Base-by-base conservation (phyloP, 2,329 filamentous ascomycete species). In the Calonectria hawksworthii region DNA sequence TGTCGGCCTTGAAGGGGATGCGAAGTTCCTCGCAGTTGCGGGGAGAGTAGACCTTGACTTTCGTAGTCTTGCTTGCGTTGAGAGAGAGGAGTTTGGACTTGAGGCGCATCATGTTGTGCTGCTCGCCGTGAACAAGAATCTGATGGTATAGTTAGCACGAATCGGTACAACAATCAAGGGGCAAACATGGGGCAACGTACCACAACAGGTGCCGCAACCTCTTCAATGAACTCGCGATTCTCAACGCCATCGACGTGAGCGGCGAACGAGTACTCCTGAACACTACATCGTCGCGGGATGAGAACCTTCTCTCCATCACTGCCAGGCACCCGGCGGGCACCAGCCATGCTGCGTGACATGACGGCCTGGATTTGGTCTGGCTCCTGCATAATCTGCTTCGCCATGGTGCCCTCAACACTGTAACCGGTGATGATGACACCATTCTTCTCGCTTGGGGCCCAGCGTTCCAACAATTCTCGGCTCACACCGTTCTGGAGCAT, bases 381-480 rank as follows among this genome's bases (percentile, higher is more conserved):
- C 83, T 99, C 97, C 78, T 96, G 95, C 86, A 99, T 94, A 76
- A 99, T 95, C 80, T 97, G 93, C 85, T 98, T 96, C 4, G 96
- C 97, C 96, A 99, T 99, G 0, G 97, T 99, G 8, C 97, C 97
- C 85, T 99, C 97, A 10, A 99, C 96, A 75, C 96, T 98, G 87
- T 99, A 99, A 83, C 97, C 97, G 0, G 97, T 99, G 85, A 99
- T 98, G 80, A 99, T 94, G 54, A 99, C 95, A n/a, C 96, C 97
- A 82, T 99, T 99, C 84, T 97, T 96, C 76, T 97, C 94, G 85
- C 95, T 98, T 0, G 97, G 97, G 1, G 96, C 96, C 97, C 97
- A 99, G 80, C 96, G 89, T 87, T 99, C 97, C 6, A 99, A 90
- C 13, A 99, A 88, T 83, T 98, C 95, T 83, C 97, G 91, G 81